Evolutionary conservation across 1,284 basidiomycete genomes (phyloP).

Genomic region (Malassezia dermatis): DNA sequence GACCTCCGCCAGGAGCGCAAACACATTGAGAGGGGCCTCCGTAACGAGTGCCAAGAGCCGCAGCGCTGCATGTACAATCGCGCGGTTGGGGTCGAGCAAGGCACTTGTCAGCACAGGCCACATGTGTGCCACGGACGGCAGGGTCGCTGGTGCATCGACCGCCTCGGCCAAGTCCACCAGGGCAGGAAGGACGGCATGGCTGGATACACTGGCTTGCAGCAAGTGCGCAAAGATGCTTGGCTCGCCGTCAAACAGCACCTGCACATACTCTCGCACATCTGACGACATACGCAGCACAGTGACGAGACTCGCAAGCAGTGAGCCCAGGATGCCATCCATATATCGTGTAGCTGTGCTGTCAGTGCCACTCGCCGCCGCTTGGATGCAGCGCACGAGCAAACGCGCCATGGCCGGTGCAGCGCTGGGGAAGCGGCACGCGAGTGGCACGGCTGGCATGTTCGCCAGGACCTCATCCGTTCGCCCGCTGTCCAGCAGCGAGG

Average conservation of each 20-base stretch:
- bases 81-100: conserved; percentile 28
- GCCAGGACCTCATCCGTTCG: background rate
- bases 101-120: conserved; percentile 12
- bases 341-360: background rate
- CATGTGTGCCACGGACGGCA: background rate
- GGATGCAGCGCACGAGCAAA: background rate
- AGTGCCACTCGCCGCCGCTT: background rate
- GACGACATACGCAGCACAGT: background rate
- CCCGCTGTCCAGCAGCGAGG: background rate
- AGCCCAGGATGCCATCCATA: background rate
- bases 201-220: background rate
- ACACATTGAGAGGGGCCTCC: conserved; percentile 5
- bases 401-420: background rate
- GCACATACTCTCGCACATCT: background rate
- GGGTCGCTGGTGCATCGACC: background rate
- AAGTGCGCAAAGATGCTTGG: background rate
- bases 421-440: conserved; percentile 4
- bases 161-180: conserved; percentile 2
- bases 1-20: conserved; percentile 24
- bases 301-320: background rate
- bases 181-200: conserved; percentile 4
- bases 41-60: conserved; percentile 21
- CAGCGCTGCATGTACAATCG: conserved; percentile 25
- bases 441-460: conserved; percentile 3
- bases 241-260: background rate